These are phyloP conservation scores for Hyaloperonospora brassicae DNA, from an alignment of 352 stramenopile genomes.

Conservation along the genomic window DNA sequence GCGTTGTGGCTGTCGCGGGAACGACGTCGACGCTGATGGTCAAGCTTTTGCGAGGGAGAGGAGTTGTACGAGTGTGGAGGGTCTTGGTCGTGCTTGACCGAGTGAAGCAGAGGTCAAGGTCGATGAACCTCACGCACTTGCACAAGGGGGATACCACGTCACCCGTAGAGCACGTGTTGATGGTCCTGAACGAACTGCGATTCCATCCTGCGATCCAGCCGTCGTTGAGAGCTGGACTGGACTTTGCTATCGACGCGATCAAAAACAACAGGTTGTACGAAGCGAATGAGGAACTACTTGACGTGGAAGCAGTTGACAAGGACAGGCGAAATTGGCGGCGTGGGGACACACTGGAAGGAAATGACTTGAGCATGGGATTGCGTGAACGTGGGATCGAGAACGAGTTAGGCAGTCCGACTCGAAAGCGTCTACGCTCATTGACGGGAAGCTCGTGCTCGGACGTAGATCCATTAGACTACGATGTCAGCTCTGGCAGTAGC, in stretches of 20 bases:
- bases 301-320: slow-evolving; percentile 59
- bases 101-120: slow-evolving; percentile 68
- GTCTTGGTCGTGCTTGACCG: slow-evolving; percentile 84
- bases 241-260: slow-evolving; percentile 80
- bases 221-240: slow-evolving; percentile 49
- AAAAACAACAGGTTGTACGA: slow-evolving; percentile 84
- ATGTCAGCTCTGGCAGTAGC: slow-evolving; percentile 11
- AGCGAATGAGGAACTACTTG: slow-evolving; percentile 59
- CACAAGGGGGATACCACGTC: slow-evolving; percentile 61
- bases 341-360: slow-evolving; percentile 61
- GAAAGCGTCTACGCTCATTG: slow-evolving; percentile 19
- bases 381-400: slow-evolving; percentile 34
- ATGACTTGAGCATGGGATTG: slow-evolving; percentile 61
- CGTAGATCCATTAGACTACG: slow-evolving; percentile 2
- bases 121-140: slow-evolving; percentile 64
- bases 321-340: slow-evolving; percentile 83
- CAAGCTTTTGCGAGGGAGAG: slow-evolving; percentile 62
- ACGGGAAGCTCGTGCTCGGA: slow-evolving; percentile 19
- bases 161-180: slow-evolving; percentile 71
- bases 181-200: slow-evolving; percentile 61
- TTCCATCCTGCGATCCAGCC: slow-evolving; percentile 62
- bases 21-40: slow-evolving; percentile 49
- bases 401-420: slow-evolving; percentile 7
- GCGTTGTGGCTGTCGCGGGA: slow-evolving; percentile 53
- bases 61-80: slow-evolving; percentile 70